Evolutionary conservation across 148 eudicot genomes (phyloP).

Genomic region (Cornus controversa): DNA sequence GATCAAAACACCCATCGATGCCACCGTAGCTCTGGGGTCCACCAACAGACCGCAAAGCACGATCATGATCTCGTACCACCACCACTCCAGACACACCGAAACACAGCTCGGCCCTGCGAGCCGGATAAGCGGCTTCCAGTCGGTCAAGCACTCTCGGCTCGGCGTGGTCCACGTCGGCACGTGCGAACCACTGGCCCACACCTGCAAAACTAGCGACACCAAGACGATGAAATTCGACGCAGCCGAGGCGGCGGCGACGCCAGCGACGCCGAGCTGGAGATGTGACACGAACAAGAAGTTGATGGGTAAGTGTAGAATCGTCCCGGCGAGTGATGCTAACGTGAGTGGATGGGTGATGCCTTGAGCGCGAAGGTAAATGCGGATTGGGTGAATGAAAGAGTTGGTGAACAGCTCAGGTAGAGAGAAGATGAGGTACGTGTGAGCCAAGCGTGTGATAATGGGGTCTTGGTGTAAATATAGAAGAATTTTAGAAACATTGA

Average conservation of each 20-base stretch:
- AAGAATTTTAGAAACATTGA: slow-evolving; percentile 39
- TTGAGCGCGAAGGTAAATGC: slow-evolving; percentile 85
- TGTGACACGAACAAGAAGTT: slow-evolving; percentile 32
- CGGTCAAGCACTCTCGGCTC: slow-evolving; percentile 53
- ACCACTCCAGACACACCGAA: slow-evolving; percentile 83
- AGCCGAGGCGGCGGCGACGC: slow-evolving; percentile 68
- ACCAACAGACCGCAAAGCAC: slow-evolving; percentile 65
- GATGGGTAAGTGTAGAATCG: slow-evolving; percentile 50
- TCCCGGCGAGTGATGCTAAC: slow-evolving; percentile 54
- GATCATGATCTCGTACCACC: slow-evolving; percentile 98
- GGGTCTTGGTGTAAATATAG: slow-evolving; percentile 46
- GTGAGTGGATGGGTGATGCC: slow-evolving; percentile 77
- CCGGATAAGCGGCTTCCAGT: slow-evolving; percentile 58
- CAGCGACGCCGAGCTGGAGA: slow-evolving; percentile 53
- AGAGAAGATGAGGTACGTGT: slow-evolving; percentile 47
- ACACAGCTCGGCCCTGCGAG: slow-evolving; percentile 79
- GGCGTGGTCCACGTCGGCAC: slow-evolving; percentile 60
- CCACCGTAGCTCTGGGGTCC: slow-evolving; percentile 70
- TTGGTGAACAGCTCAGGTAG: slow-evolving; percentile 65
- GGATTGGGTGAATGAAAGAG: slow-evolving; percentile 60
- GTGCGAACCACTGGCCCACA: slow-evolving; percentile 51
- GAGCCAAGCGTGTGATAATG: slow-evolving; percentile 42
- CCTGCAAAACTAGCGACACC: slow-evolving; percentile 35
- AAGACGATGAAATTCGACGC: slow-evolving; percentile 52
- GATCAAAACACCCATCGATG: slow-evolving; percentile 76